A percentile compares a stretch with the other conserved stretches of the same genome.
These are phyloP conservation scores for Didymella sp. DNA, from an alignment of 2,329 filamentous ascomycete genomes.

Conservation along the genomic window DNA sequence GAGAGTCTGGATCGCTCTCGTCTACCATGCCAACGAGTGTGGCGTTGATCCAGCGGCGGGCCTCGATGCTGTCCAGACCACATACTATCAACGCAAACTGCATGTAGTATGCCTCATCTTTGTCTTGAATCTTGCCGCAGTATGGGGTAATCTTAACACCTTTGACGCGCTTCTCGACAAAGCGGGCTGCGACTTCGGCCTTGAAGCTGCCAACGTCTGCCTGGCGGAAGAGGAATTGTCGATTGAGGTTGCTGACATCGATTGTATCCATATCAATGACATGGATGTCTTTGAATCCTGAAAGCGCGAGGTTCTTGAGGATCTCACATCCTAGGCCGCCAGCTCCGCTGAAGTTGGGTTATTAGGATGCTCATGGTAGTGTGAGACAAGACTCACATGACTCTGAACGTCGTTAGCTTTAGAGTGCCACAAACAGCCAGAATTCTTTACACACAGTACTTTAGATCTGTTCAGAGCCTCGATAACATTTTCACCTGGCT, in stretches of 20 bases:
- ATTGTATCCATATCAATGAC: slow-evolving; percentile 99
- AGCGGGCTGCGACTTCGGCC: slow-evolving; percentile 88
- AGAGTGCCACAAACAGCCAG: not conserved
- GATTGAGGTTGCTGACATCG: slow-evolving; percentile 96
- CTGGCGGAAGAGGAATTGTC: slow-evolving; percentile 94
- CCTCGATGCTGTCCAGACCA: slow-evolving; percentile 95
- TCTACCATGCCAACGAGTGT: slow-evolving; percentile 92
- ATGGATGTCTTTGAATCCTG: slow-evolving; percentile 95
- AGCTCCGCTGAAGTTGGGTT: slow-evolving; percentile 75
- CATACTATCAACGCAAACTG: slow-evolving; percentile 95
- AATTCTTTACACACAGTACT: slow-evolving; percentile 67
- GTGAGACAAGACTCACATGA: slow-evolving; percentile 47
- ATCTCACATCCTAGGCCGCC: slow-evolving; percentile 96
- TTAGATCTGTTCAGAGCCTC: slow-evolving; percentile 46
- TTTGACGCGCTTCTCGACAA: slow-evolving; percentile 87
- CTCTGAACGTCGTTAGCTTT: slow-evolving; percentile 38
- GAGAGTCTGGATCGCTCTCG: slow-evolving; percentile 76
- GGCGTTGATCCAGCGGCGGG: slow-evolving; percentile 97
- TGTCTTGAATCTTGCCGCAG: slow-evolving; percentile 95
- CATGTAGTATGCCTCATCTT: slow-evolving; percentile 95
- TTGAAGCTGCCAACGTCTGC: slow-evolving; percentile 92
- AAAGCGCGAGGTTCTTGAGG: slow-evolving; percentile 92
- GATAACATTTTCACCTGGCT: slow-evolving; percentile 60
- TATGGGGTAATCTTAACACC: slow-evolving; percentile 93
- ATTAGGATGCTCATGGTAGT: slow-evolving; percentile 2